Base-by-base conservation (phyloP, 2,329 filamentous ascomycete genomes). In the Curvularia lunata region DNA sequence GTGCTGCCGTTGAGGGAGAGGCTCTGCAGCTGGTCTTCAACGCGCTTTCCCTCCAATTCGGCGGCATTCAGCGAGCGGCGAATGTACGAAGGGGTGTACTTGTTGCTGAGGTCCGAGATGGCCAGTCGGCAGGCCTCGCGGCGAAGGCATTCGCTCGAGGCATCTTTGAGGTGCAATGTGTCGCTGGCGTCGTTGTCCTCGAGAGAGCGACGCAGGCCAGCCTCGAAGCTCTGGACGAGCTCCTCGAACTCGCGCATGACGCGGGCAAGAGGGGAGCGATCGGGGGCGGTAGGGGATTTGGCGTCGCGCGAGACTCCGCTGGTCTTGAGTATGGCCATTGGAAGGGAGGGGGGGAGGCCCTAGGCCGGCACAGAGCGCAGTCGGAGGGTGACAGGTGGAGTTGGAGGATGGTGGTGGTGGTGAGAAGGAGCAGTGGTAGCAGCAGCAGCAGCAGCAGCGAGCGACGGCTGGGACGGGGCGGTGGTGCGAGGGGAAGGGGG, bases 221-320 rank as follows among this genome's bases (percentile, higher is more conserved):
- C 59, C 67, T 75, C 73, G 58, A 69, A 70, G 52, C 58, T 57
- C 47, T 56, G 52, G 42, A 70, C 71, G 34, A 75, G 66, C 56
- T 74, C 67, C 48, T 75, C 65, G 54, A 72, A 74, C 56, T 74
- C 69, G 63, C 67, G 70, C 73, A 74, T 70, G 27, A 73, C 66
- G 28, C 67, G 70, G 40, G 65, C 67, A 57, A 74, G 65, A 54
- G 63, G 59, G 34, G 68, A 63, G 32, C 54, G 47, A 46, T 46
- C 52, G 49, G 56, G 54, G 12, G 30, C 21, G 42, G 30, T 19
- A 40, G 53, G 41, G 23, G 55, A 38, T 48, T 66, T 67, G 25
- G 68, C 62, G 54, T 66, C 64, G 62, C 50, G 61, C 60, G 54
- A 52, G 42, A 55, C 59, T 46, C 61, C 61, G 32, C 69, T 63